Base-by-base conservation (phyloP, 768 basidiomycete species). In the Stropharia rugosoannulata region DNA sequence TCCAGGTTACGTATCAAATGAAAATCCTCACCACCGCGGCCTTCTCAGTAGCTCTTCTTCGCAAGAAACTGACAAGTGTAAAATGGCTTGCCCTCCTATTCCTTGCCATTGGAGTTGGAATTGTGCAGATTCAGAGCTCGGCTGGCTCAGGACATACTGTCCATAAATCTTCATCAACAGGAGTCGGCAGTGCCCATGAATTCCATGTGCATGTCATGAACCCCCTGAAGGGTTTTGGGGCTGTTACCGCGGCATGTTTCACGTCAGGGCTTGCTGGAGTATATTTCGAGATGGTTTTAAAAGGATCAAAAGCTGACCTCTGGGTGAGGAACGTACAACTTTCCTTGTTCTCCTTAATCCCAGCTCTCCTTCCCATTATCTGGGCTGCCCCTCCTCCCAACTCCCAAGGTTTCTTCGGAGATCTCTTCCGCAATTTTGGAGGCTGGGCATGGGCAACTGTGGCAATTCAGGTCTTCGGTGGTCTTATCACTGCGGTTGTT, bases 261-360 rank as follows among this genome's bases (percentile, higher is more conserved):
- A 97, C 95, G 0, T 96, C 94, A 0, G 96, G 96, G 22, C 84
- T 98, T 43, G 95, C 95, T 0, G 95, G 95, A 5, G 95, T 98
- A 25, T 98, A 98, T 74, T 98, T 98, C 62, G 96, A 98, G 75
- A 95, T 96, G 90, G 94, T 95, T 36, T 77, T 95, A 61, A 98
- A 96, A 75, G 87, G 89, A 62, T 90, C 91, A 2, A 86, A 86
- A 62, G 81, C 87, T 3, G 93, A 97, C 72, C 79, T 98, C 10
- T 98, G 96, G 96, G 87, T 96, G 55, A 90, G 96, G 66, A 98
- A 98, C 69, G 89, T 96, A 56, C 96, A 98, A 70, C 82, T 98
- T 13, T 95, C 93, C 19, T 80, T 95, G 52, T 98, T 98, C 76
- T 95, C 93, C 47, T 80, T 98, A 41, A 79, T 96, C 19, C 96